Evolutionary conservation across 176 grass and related monocot species (phyloP), one percentile per base, ranked within the genome.

Genomic region (Carex pumila): DNA sequence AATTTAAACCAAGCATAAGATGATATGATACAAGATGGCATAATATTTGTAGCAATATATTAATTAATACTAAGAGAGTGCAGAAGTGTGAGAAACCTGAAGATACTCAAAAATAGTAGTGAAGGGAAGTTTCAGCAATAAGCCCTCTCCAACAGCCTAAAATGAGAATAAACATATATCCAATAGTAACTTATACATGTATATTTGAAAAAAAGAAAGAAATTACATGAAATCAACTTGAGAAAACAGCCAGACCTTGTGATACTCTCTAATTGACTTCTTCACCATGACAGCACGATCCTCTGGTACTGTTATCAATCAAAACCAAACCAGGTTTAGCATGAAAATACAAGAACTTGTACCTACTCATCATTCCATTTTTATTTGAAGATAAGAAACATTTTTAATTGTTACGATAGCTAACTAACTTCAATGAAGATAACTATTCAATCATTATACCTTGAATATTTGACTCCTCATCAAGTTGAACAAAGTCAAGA

Each of bases 101-200:
- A 98, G 92, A 83, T 98, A 98, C 77, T 98, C 95, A 83, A 98
- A 98, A 76, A 98, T 94, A 25, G 92, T 94, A 19, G 95, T 94
- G 88, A 98, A 98, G 55, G 92, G 83, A 80, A 98, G 25, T 93
- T 98, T 98, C 81, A 98, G 92, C 89, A 98, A 86, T 52, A 90
- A 79, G 60, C 90, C 86, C 15, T 75, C 87, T 91, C 89, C 90
- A 67, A 93, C 78, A 71, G 95, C 95, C 92, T 94, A 86, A 53
- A 80, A 84, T 50, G 45, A 93, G 19, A 75, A 75, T 10, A 75
- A 1, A 29, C 11, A 31, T 61, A 54, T 75, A 86, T 80, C 36
- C n/a, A 89, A 11, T n/a, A 36, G 41, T 88, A 17, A 85, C 75
- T 49, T 13, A 29, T 74, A 25, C 2, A 14, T 25, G 9, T 11